Evolutionary conservation across 2,329 filamentous ascomycete genomes (phyloP), one percentile per base, ranked within the genome.

Genomic region (Colletotrichum echinochloae): DNA sequence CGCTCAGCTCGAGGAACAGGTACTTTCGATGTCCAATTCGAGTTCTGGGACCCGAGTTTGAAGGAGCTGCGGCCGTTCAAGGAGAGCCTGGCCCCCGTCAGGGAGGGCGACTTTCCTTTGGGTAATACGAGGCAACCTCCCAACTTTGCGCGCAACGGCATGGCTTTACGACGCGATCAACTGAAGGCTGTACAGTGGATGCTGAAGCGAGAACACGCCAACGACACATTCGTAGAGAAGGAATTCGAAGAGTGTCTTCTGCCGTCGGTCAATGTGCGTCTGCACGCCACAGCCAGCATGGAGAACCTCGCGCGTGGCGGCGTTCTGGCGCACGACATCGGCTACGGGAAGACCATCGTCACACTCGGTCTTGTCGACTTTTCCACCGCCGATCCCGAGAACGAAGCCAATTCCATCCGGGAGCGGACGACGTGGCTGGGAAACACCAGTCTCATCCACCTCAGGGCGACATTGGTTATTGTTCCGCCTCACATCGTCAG

Each of bases 261-360:
- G 4, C 70, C 75, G 0, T 74, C 76, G 4, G 73, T 81, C 23
- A 78, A 79, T 35, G 49, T 83, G 6, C 78, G 82, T 3, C 67
- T 83, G 1, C 33, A 77, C 3, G 82, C 78, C 8, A 71, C 74
- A 7, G 81, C 80, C 1, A 70, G 76, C 59, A 72, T 75, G 4
- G 69, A 72, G 6, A 75, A 77, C 30, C 70, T 64, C 9, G 73
- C 75, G 44, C 76, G 74, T 3, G 83, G 83, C 16, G 83, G 83
- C 35, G 77, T 84, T 11, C 74, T 83, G 8, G 83, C 82, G 1
- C 82, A 84, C 52, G 79, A 83, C 35, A 81, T 84, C 18, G 83
- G 83, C 20, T 84, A 81, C 62, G 83, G 83, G 1, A 85, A 85
- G 74, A 85, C 83, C 0, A 77, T 84, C 5, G 74, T 83, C 33